These are phyloP conservation scores for Phytophthora meadii DNA, from an alignment of 352 stramenopile genomes.

Conservation along the genomic window DNA sequence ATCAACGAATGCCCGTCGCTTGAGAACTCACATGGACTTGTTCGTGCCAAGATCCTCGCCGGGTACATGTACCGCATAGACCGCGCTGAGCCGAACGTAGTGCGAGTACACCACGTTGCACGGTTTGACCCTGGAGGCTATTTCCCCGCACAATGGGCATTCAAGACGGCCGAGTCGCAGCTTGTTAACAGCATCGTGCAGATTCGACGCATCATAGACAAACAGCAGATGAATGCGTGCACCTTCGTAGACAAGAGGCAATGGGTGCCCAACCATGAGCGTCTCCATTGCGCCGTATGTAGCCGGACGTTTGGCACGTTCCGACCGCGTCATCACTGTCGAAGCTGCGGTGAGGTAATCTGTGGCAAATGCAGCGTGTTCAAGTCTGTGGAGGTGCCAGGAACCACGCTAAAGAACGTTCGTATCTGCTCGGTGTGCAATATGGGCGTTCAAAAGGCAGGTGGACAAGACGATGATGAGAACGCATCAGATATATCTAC, in stretches of 20 bases:
- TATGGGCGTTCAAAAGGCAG: slow-evolving; percentile 81
- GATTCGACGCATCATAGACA: slow-evolving; percentile 82
- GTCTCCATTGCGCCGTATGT: slow-evolving; percentile 78
- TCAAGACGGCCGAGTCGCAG: slow-evolving; percentile 86
- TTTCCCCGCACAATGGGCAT: slow-evolving; percentile 82
- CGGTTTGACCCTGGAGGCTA: slow-evolving; percentile 80
- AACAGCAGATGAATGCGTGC: slow-evolving; percentile 88
- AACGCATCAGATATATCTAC: slow-evolving; percentile 80
- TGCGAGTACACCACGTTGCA: slow-evolving; percentile 82
- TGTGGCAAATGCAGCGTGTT: slow-evolving; percentile 89
- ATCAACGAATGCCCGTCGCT: slow-evolving; percentile 83
- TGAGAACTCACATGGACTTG: slow-evolving; percentile 85
- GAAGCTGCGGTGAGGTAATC: slow-evolving; percentile 89
- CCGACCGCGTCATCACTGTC: slow-evolving; percentile 85
- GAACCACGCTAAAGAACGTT: slow-evolving; percentile 83
- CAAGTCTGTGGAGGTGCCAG: slow-evolving; percentile 81
- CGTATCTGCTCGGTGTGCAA: slow-evolving; percentile 88
- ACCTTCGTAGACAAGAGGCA: slow-evolving; percentile 85
- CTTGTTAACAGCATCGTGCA: slow-evolving; percentile 82
- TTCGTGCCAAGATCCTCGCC: slow-evolving; percentile 82
- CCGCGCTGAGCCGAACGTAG: slow-evolving; percentile 67
- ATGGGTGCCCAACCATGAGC: slow-evolving; percentile 83
- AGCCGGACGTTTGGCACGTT: slow-evolving; percentile 79
- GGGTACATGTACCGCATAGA: slow-evolving; percentile 85
- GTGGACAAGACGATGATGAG: slow-evolving; percentile 43